These are phyloP conservation scores for Thamnidium elegans DNA, from an alignment of 192 early-diverging fungal species.

Conservation along the genomic window DNA sequence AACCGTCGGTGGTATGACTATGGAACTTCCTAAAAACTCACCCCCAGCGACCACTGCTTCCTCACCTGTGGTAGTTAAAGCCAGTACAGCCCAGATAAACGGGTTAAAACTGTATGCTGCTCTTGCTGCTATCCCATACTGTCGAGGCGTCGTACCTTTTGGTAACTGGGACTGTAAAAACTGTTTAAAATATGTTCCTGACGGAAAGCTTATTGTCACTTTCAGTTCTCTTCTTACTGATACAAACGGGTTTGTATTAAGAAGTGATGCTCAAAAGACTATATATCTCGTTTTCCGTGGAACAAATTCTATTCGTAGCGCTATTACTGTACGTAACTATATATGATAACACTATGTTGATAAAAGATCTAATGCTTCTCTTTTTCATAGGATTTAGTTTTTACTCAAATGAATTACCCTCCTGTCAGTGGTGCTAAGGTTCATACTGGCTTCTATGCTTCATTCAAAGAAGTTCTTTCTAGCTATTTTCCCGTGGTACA, in stretches of 20 bases:
- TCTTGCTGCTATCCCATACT: constrained; percentile 29
- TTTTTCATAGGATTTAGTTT: constrained; percentile 10
- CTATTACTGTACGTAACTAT: constrained; percentile 6
- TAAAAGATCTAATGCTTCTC: no score
- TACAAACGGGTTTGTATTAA: constrained; percentile 22
- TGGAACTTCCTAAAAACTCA: constrained; percentile 4
- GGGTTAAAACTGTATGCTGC: constrained; percentile 7
- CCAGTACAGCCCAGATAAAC: constrained; percentile 2
- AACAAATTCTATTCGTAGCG: constrained; percentile 10
- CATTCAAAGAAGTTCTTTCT: background rate
- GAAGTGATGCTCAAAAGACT: constrained; percentile 12
- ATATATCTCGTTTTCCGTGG: constrained; percentile 29
- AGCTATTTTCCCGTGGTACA: background rate
- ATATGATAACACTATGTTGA: background rate
- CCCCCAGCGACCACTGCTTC: background rate
- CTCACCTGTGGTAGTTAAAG: background rate
- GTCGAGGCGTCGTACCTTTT: constrained; percentile 2
- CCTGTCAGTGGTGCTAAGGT: constrained; percentile 19
- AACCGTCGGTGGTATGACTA: constrained; percentile 3
- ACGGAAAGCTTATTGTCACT: constrained; percentile 6
- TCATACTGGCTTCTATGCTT: constrained; percentile 17
- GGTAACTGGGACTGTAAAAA: constrained; percentile 13
- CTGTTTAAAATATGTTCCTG: constrained; percentile 16
- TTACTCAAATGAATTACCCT: constrained; percentile 16
- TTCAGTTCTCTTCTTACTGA: constrained; percentile 18